Evolutionary conservation across 371 early-diverging fungal species (phyloP).

Genomic region (Chytridium lagenaria): DNA sequence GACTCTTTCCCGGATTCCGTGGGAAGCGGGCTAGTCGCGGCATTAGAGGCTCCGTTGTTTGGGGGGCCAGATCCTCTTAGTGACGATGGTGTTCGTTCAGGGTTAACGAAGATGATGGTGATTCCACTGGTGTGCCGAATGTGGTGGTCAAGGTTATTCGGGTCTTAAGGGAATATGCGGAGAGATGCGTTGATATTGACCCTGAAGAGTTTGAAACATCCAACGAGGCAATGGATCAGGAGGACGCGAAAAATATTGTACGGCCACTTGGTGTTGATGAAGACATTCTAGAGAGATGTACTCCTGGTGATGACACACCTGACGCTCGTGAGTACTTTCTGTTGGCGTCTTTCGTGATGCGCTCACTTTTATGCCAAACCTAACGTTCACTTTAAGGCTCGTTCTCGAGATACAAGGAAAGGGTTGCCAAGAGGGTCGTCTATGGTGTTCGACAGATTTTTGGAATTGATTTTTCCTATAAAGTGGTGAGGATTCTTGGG

Average conservation of each 20-base stretch:
- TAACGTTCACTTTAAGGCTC: constrained; percentile 19
- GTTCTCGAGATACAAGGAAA: constrained; percentile 57
- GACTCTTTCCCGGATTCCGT: background rate
- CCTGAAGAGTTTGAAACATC: background rate
- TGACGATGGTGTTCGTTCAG: background rate
- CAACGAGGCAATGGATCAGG: background rate
- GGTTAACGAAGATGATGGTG: constrained; percentile 16
- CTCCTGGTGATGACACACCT: constrained; percentile 27
- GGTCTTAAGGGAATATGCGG: constrained; percentile 27
- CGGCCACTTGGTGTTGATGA: constrained; percentile 33
- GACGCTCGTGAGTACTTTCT: constrained; percentile 36
- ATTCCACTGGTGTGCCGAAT: background rate
- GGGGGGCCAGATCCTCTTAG: background rate
- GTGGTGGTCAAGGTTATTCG: background rate
- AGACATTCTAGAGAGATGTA: constrained; percentile 33
- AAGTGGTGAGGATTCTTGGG: constrained; percentile 68
- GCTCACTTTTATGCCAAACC: background rate
- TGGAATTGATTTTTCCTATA: constrained; percentile 87
- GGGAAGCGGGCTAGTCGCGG: background rate
- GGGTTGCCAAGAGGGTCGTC: constrained; percentile 75
- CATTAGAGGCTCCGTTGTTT: constrained; percentile 3
- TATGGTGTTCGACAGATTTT: constrained; percentile 79
- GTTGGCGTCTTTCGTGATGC: background rate
- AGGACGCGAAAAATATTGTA: constrained; percentile 10
- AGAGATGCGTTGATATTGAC: constrained; percentile 41